These are phyloP conservation scores for Erysimum cheiranthoides DNA, from an alignment of 345 rosid genomes.

Conservation along the genomic window DNA sequence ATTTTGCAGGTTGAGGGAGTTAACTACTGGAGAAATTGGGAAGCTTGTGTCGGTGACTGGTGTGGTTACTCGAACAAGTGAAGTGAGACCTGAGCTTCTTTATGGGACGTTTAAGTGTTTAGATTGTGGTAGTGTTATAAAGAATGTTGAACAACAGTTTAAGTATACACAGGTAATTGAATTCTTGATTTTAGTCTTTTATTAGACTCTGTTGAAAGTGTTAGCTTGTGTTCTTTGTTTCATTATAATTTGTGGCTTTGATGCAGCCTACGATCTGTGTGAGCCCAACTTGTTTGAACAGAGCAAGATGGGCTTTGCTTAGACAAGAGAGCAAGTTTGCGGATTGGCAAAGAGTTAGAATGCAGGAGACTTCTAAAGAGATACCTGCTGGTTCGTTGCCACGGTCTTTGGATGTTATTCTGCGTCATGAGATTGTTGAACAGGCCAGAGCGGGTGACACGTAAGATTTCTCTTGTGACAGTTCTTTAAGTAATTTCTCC, in stretches of 20 bases:
- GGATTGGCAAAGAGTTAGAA: constrained; percentile 97
- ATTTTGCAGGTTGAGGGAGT: constrained; percentile 71
- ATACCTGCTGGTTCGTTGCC: constrained; percentile 98
- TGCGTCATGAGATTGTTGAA: constrained; percentile 96
- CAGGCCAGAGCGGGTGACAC: constrained; percentile 98
- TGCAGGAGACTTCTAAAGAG: constrained; percentile 99
- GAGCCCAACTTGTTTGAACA: constrained; percentile 69
- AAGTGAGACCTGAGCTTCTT: constrained; percentile 96
- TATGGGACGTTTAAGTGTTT: constrained; percentile 89
- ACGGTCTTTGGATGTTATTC: constrained; percentile 87
- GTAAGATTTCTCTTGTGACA: constrained; percentile 49
- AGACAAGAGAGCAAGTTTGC: constrained; percentile 96
- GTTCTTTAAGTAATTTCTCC: neutral
- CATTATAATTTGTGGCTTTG: neutral
- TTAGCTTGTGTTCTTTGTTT: neutral
- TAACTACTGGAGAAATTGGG: constrained; percentile 84
- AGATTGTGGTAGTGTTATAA: constrained; percentile 75
- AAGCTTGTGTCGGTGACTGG: constrained; percentile 88
- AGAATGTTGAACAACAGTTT: constrained; percentile 94
- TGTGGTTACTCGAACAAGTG: constrained; percentile 95
- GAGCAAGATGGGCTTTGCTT: constrained; percentile 82
- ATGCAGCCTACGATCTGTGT: constrained; percentile 86
- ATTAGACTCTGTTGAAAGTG: neutral
- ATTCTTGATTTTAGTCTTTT: neutral
- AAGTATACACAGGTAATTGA: constrained; percentile 85